A percentile compares a stretch with the other conserved stretches of the same genome.
Conservation (phyloP, 2,329 filamentous ascomycete genomes). For the Fusarium sarcochroum region DNA sequence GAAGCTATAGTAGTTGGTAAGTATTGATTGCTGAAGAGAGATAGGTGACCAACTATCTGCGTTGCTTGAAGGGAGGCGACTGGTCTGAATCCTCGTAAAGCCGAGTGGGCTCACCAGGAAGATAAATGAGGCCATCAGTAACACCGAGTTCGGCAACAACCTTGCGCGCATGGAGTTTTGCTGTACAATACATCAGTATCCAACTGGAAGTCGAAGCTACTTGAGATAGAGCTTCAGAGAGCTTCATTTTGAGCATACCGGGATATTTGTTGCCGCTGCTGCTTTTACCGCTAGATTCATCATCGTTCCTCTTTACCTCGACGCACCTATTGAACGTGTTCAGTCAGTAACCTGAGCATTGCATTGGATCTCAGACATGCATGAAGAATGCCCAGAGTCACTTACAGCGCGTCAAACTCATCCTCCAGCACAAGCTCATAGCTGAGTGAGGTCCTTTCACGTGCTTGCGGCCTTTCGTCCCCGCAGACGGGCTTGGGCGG, state of each 20-base stretch:
- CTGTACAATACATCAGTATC: constrained; percentile 51
- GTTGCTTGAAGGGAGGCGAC: constrained; percentile 68
- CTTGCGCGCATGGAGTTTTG: constrained; percentile 70
- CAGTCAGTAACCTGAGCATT: constrained; percentile 3
- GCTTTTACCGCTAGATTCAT: constrained; percentile 31
- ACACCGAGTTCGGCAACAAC: constrained; percentile 66
- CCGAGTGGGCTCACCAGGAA: constrained; percentile 65
- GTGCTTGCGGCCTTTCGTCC: constrained; percentile 37
- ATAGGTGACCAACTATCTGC: constrained; percentile 66
- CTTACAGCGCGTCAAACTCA: constrained; percentile 70
- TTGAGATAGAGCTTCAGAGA: background rate
- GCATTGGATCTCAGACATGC: too few relatives aligned
- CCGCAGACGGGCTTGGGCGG: constrained; percentile 38
- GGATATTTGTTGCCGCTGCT: constrained; percentile 54
- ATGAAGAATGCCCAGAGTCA: background rate
- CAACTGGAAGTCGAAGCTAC: background rate
- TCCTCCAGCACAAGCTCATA: constrained; percentile 61
- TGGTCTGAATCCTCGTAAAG: constrained; percentile 73
- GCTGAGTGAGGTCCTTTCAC: constrained; percentile 38
- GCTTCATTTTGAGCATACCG: constrained; percentile 46
- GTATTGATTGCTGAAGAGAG: background rate
- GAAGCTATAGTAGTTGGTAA: constrained; percentile 59
- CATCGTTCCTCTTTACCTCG: constrained; percentile 54
- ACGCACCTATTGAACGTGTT: constrained; percentile 50
- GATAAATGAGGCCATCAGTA: constrained; percentile 67